Evolutionary conservation across 192 early-diverging fungal genomes (phyloP), one percentile per base, ranked within the genome.

Genomic region (Mortierella antarctica): DNA sequence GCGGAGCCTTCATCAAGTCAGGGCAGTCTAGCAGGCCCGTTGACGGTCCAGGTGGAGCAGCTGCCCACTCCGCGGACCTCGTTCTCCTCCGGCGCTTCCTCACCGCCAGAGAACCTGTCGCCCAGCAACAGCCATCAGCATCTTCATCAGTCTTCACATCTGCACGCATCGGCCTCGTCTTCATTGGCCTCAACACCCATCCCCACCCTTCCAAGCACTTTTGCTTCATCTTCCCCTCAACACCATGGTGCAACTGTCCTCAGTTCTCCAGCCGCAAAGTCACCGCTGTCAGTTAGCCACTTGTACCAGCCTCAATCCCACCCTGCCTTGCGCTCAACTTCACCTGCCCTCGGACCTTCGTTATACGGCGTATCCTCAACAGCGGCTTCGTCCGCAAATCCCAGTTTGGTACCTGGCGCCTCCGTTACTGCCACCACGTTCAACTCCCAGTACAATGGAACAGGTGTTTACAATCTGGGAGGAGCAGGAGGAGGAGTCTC

Each of bases 51-150:
- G 65, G 75, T 79, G 11, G 65, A 80, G 13, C 77, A 80, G 31
- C 55, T 80, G 21, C 77, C 77, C 39, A 80, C 77, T 18, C 77
- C 77, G 55, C 67, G 77, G 18, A 80, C 77, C 13, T 80, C 77
- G n/a, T 72, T 72, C 70, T 80, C 77, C 11, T 80, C 77, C 12
- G 77, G 77, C 18, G 70, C 70, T 17, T 47, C 64, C 18, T 80
- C 77, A 1, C 77, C 77, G 9, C 77, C 77, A 58, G 77, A 80
- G 49, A 68, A 71, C 63, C 65, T 72, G 2, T 80, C 77, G 8
- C 77, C 77, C 12, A 45, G 51, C 41, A 20, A 54, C 9, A 65
- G 31, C 21, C 66, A 66, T 15, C 62, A 72, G 7, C 63, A 62
- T n/a, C 54, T 65, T n/a, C 41, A 62, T 14, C 62, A 74, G 7